Conservation (phyloP, 2,329 filamentous ascomycete genomes). For the Colletotrichum sp. region DNA sequence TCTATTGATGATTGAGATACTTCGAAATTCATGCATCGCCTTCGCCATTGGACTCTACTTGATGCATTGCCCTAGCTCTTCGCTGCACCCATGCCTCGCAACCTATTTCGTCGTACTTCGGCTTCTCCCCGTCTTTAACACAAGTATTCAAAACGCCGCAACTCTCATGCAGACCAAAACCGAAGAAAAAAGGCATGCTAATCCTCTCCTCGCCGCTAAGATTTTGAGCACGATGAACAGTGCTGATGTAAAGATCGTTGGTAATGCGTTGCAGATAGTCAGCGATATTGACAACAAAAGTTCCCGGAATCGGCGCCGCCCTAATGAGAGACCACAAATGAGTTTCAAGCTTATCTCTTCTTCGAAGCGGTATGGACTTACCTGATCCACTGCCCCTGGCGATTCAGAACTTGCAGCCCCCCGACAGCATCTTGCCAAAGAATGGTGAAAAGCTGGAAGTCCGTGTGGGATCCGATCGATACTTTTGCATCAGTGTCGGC, state of each 20-base stretch:
- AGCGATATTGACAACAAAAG: slow-evolving; percentile 57
- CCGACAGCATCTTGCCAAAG: slow-evolving; percentile 47
- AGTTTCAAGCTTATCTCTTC: not conserved
- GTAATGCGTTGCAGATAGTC: slow-evolving; percentile 57
- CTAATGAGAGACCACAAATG: slow-evolving; percentile 26
- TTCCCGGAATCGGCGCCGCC: slow-evolving; percentile 42
- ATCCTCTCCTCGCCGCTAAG: slow-evolving; percentile 41
- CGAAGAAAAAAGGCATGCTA: slow-evolving; percentile 54
- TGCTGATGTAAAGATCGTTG: slow-evolving; percentile 53
- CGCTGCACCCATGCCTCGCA: slow-evolving; percentile 43
- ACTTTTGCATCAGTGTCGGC: slow-evolving; percentile 26
- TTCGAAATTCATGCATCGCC: not conserved
- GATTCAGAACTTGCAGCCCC: slow-evolving; percentile 48
- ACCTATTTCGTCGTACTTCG: slow-evolving; percentile 42
- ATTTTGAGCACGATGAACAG: slow-evolving; percentile 54
- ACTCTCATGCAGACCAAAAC: slow-evolving; percentile 43
- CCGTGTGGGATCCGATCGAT: slow-evolving; percentile 57
- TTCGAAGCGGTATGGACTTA: not conserved
- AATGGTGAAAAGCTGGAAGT: slow-evolving; percentile 57
- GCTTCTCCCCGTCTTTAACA: slow-evolving; percentile 34
- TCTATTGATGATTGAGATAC: not conserved
- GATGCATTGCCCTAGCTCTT: slow-evolving; percentile 38
- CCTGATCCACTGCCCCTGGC: slow-evolving; percentile 42
- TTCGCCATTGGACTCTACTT: slow-evolving; percentile 18
- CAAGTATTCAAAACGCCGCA: slow-evolving; percentile 44